Evolutionary conservation across 495 filamentous ascomycete genomes (phyloP), one percentile per base, ranked within the genome.

Genomic region (Aspergillus baeticus): DNA sequence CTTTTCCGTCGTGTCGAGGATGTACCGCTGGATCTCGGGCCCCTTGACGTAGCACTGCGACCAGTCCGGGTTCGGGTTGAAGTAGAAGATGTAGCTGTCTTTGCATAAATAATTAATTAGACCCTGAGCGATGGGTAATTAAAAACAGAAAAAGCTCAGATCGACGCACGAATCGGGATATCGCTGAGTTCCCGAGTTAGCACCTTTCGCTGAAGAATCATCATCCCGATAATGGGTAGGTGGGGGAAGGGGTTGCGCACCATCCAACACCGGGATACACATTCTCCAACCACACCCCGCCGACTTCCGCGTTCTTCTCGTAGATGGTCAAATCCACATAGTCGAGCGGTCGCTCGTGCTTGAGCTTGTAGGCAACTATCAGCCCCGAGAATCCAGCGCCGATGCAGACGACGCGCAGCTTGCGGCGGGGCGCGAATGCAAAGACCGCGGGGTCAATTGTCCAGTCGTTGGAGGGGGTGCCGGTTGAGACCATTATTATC

Each of bases 51-150:
- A 87, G 39, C 80, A 72, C 20, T 77, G 66, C 2, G 75, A 74
- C 83, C 84, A 87, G 54, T 81, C 67, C 4, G 75, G 69, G 51
- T 86, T 87, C 5, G 83, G 81, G 35, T 76, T 76, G 62, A 86
- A 88, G 17, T 76, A 76, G 54, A 72, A 80, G 5, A 61, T 62
- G 43, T 79, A 80, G n/a, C 26, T 29, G 26, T 29, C 26, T 29
- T 29, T 29, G 26, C 26, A 3, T 3, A 3, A 20, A 29, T 8
- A 8, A 29, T 3, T 29, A n/a, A 10, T 38, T 7, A n/a, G 3
- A 38, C 3, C 3, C 11, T n/a, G n/a, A n/a, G 8, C 14, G 33
- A 17, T 11, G 21, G 17, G 18, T 31, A 17, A 23, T 15, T n/a
- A n/a, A 33, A 17, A 21, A 10, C 29, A 18, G 18, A 44, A n/a